A percentile compares a stretch with the other conserved stretches of the same genome.
Evolutionary conservation across 768 basidiomycete species (phyloP).

Genomic region (Nidula microcarpa): DNA sequence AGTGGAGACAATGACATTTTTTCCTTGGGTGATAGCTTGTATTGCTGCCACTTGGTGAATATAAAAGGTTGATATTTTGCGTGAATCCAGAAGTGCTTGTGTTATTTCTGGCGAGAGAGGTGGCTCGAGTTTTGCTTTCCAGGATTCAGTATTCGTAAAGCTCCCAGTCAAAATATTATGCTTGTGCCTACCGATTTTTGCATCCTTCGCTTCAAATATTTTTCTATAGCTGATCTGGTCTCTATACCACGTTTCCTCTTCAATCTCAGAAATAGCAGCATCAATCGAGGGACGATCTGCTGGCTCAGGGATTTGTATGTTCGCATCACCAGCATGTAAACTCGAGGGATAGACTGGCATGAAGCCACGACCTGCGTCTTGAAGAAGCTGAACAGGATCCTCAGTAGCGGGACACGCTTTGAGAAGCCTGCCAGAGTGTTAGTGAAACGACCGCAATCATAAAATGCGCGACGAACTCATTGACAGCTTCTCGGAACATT

Average conservation of each 20-base stretch:
- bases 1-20: constrained; percentile 84
- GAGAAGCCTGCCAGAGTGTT: constrained; percentile 47
- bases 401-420: constrained; percentile 49
- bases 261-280: constrained; percentile 55
- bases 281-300: constrained; percentile 56
- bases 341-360: constrained; percentile 68
- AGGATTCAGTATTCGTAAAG: neutral
- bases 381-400: constrained; percentile 61
- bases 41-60: constrained; percentile 73
- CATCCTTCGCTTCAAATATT: constrained; percentile 49
- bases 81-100: constrained; percentile 51
- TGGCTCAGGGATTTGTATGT: constrained; percentile 31
- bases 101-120: constrained; percentile 56
- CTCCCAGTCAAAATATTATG: neutral
- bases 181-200: constrained; percentile 43
- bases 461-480: constrained; percentile 45
- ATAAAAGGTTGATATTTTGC: constrained; percentile 66
- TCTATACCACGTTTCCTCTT: constrained; percentile 59
- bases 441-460: neutral
- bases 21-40: constrained; percentile 49
- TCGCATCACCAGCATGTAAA: constrained; percentile 5
- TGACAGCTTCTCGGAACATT: constrained; percentile 58
- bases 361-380: constrained; percentile 65
- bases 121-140: constrained; percentile 43
- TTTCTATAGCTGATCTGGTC: constrained; percentile 64